Percentiles rank a stretch among this genome's conserved stretches.
Conservation (phyloP, 78 protist genomes). For the Pigoraptor vietnamica region DNA sequence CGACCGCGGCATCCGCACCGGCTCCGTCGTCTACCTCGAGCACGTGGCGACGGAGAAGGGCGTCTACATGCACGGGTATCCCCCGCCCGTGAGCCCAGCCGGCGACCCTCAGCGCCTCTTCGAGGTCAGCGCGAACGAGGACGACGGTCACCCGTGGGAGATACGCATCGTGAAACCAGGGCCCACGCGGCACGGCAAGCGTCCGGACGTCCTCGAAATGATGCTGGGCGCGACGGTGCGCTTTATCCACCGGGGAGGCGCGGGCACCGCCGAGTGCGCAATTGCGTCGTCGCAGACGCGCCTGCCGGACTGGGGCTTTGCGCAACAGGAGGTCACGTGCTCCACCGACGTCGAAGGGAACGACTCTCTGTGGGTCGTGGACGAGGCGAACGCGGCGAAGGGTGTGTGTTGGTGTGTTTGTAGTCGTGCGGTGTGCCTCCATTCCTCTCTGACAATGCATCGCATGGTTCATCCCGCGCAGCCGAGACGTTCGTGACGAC, state of each 20-base stretch:
- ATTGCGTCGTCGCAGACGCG: not conserved
- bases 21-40: not conserved
- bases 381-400: too few species aligned
- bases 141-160: not conserved
- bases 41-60: not conserved
- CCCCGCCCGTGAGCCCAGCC: not conserved
- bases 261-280: not conserved
- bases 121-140: not conserved
- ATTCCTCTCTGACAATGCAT: too few species aligned
- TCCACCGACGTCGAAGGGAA: not conserved
- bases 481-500: not conserved
- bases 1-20: not conserved
- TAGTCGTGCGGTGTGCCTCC: too few species aligned
- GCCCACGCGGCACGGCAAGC: not conserved
- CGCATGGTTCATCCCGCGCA: too few species aligned
- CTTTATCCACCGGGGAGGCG: not conserved
- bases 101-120: too few species aligned
- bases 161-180: not conserved
- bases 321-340: not conserved
- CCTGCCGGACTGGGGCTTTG: not conserved
- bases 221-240: not conserved
- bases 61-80: constrained; percentile 9
- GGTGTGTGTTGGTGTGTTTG: too few species aligned
- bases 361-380: too few species aligned
- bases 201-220: too few species aligned